phyloP scores from a whole-genome alignment of 345 rosid species.

The Murraya koenigii region DNA sequence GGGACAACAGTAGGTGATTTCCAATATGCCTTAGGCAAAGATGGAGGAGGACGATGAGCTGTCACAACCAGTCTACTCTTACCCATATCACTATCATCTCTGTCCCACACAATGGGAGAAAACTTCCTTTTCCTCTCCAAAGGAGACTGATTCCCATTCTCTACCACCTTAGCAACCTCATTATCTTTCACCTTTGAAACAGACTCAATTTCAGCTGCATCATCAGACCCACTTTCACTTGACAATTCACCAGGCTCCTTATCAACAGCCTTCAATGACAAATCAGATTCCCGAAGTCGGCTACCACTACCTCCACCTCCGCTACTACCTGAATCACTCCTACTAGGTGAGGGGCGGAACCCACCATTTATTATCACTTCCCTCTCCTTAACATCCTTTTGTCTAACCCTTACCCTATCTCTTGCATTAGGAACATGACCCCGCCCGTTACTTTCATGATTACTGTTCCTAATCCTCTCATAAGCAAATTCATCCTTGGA shows the following conservation, averaged over 20 bases:
- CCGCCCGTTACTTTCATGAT: constrained; percentile 31
- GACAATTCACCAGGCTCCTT: constrained; percentile 99
- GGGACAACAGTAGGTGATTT: constrained; percentile 39
- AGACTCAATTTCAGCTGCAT: constrained; percentile 54
- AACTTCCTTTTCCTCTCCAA: constrained; percentile 82
- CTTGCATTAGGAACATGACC: constrained; percentile 37
- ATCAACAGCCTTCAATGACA: constrained; percentile 50
- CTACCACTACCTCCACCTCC: constrained; percentile 41
- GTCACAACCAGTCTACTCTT: constrained; percentile 37
- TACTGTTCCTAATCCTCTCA: constrained; percentile 40
- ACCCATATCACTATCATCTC: constrained; percentile 55
- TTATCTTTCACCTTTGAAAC: constrained; percentile 39
- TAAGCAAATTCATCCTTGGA: constrained; percentile 45
- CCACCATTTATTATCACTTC: constrained; percentile 55
- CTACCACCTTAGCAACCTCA: constrained; percentile 38
- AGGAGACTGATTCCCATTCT: constrained; percentile 46
- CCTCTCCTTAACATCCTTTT: constrained; percentile 67
- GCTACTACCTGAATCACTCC: constrained; percentile 59
- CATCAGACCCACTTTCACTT: constrained; percentile 97
- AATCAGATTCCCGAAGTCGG: constrained; percentile 36
- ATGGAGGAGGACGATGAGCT: constrained; percentile 60
- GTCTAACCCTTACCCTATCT: constrained; percentile 52
- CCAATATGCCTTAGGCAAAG: constrained; percentile 40
- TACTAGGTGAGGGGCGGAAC: constrained; percentile 47
- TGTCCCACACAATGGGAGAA: constrained; percentile 98